Evolutionary conservation across 139 green algal genomes (phyloP).

Genomic region (Ettlia oleoabundans): DNA sequence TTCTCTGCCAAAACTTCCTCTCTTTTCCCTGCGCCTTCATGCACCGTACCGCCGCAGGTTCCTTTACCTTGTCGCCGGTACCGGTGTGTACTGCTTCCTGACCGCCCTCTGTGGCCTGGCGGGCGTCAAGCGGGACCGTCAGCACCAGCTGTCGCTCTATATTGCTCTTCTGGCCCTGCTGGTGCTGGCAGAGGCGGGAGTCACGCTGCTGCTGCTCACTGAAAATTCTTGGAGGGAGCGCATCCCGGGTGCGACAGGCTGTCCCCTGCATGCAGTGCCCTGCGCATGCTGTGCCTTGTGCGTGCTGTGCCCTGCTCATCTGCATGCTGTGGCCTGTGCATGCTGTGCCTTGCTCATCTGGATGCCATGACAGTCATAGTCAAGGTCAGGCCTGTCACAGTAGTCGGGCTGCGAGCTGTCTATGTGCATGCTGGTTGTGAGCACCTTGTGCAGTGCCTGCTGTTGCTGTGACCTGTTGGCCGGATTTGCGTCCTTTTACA

Average conservation of each 20-base stretch:
- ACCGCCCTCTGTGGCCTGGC: slow-evolving; percentile 10
- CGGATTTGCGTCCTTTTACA: no score
- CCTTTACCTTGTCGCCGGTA: neutral
- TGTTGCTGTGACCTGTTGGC: no score
- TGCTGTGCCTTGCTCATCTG: no score
- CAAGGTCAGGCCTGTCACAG: no score
- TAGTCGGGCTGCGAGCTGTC: no score
- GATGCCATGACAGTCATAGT: no score
- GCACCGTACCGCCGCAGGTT: neutral
- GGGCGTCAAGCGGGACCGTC: slow-evolving; percentile 6
- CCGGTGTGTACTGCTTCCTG: slow-evolving; percentile 15
- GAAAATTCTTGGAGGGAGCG: slow-evolving; percentile 12
- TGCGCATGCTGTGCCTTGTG: neutral
- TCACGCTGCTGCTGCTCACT: slow-evolving; percentile 26
- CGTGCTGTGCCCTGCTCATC: neutral
- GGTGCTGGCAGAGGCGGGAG: slow-evolving; percentile 12
- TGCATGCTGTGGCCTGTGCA: no score
- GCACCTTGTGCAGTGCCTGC: no score
- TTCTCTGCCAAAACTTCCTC: no score
- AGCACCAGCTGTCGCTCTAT: neutral
- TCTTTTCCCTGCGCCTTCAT: no score
- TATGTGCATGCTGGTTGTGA: no score
- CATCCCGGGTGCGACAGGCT: slow-evolving; percentile 30
- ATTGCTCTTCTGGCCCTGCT: slow-evolving; percentile 19
- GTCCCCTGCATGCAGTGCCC: no score